A percentile compares a stretch with the other conserved stretches of the same genome.
These are phyloP conservation scores for Xylaria sp. DNA, from an alignment of 495 filamentous ascomycete genomes.

Conservation along the genomic window DNA sequence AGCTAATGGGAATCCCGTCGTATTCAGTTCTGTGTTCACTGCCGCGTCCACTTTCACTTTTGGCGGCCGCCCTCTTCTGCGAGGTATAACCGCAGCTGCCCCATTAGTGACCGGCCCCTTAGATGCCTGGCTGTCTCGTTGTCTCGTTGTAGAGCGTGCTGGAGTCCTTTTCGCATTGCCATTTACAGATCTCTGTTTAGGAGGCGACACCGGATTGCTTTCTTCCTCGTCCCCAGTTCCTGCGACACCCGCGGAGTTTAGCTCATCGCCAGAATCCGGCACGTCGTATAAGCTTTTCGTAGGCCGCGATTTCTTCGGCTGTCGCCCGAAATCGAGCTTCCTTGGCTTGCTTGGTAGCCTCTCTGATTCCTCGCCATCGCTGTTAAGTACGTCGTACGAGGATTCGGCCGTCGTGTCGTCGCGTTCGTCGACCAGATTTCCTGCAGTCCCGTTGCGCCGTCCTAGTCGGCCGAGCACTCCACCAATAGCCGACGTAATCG, in stretches of 20 bases:
- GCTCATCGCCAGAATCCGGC: constrained; percentile 49
- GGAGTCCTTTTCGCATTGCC: constrained; percentile 27
- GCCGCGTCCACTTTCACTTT: constrained; percentile 19
- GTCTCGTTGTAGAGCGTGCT: not conserved
- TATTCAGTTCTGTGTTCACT: not conserved
- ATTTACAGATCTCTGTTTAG: constrained; percentile 26
- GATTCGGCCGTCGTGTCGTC: constrained; percentile 21
- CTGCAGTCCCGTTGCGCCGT: constrained; percentile 21
- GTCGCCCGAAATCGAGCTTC: constrained; percentile 24
- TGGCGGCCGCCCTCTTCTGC: constrained; percentile 33
- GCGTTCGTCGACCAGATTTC: constrained; percentile 6
- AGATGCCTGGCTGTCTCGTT: not conserved
- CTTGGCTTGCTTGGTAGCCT: constrained; percentile 29
- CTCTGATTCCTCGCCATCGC: constrained; percentile 29
- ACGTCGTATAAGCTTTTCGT: constrained; percentile 47
- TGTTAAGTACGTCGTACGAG: constrained; percentile 38
- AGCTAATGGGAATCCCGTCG: constrained; percentile 6
- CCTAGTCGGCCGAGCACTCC: constrained; percentile 25
- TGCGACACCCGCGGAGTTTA: not conserved
- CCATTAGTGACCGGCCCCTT: not conserved
- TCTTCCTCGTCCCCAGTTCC: constrained; percentile 16
- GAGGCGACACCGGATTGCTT: constrained; percentile 24
- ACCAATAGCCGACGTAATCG: constrained; percentile 37
- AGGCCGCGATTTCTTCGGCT: constrained; percentile 32
- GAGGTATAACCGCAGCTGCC: constrained; percentile 31